Evolutionary conservation across 169 alveolate species (phyloP), one percentile per base, ranked within the genome.

Genomic region (Cryptosporidium meleagridis): DNA sequence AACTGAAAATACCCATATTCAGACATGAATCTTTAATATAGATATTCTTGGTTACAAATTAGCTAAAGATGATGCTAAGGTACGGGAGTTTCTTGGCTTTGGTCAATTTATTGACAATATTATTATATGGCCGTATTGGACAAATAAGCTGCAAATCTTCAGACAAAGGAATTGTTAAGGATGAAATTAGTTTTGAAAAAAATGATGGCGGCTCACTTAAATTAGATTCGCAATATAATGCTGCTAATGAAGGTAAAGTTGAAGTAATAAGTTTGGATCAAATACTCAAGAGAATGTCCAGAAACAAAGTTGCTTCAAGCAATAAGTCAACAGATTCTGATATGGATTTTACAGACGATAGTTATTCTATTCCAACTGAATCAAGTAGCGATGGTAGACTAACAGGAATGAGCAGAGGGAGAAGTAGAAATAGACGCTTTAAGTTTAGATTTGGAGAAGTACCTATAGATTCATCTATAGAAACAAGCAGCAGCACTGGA

Each of bases 371-470:
- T 69, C 84, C 84, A 2, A 45, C 35, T 8, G 65, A 69, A 26
- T 69, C 84, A 69, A 14, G 23, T 14, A 45, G 84, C 8, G 41
- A 69, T 69, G 84, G 62, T 2, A 69, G 84, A 29, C n/a, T 23
- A 16, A 23, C 58, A n/a, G 62, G 62, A 23, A 26, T 33, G 37
- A 69, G 62, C 7, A 69, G 84, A 69, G 84, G 84, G 3, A 69
- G 84, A 41, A 69, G 84, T 26, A 69, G 84, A 45, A 18, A 26
- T 12, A 35, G 62, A 7, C 58, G 0, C 7, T 69, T 69, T 41
- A 69, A 69, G 84, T 23, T 16, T 4, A 69, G 84, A 41, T 23
- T 21, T 16, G 84, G 84, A 44, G 84, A 69, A 41, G 39, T 23
- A 2, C 8, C 31, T 16, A 2, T 6, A 6, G 31, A 39, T 37